These are phyloP conservation scores for Tubosaeta sp. DNA, from an alignment of 768 basidiomycete genomes.

Conservation along the genomic window DNA sequence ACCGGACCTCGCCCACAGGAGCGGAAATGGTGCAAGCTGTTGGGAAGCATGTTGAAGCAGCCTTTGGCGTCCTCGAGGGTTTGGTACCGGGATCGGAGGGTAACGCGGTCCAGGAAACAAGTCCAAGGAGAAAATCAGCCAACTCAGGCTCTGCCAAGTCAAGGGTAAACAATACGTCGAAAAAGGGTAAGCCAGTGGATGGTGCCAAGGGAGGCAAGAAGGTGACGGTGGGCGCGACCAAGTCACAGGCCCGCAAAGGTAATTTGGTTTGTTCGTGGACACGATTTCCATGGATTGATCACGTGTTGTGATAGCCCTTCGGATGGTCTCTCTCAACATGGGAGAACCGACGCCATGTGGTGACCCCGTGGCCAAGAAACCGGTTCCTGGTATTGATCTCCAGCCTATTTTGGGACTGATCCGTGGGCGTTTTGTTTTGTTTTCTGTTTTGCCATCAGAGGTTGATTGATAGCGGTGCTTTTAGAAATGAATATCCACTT, in stretches of 20 bases:
- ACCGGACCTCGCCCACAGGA: slow-evolving; percentile 43
- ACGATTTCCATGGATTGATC: not conserved
- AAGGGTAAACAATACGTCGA: slow-evolving; percentile 14
- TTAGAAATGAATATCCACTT: slow-evolving; percentile 56
- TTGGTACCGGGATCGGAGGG: slow-evolving; percentile 26
- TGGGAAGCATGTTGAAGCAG: slow-evolving; percentile 49
- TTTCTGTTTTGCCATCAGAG: not conserved
- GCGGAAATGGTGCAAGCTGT: slow-evolving; percentile 42
- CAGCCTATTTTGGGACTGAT: slow-evolving; percentile 43
- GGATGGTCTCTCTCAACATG: slow-evolving; percentile 18
- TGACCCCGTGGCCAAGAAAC: slow-evolving; percentile 1
- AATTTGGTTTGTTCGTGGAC: not conserved
- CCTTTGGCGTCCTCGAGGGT: slow-evolving; percentile 44
- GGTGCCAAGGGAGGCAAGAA: slow-evolving; percentile 3
- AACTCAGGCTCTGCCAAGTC: slow-evolving; percentile 8
- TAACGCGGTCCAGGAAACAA: slow-evolving; percentile 13
- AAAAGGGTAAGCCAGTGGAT: slow-evolving; percentile 36
- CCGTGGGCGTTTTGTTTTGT: slow-evolving; percentile 38
- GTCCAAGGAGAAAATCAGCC: slow-evolving; percentile 18
- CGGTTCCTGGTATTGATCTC: slow-evolving; percentile 19
- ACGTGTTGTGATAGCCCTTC: slow-evolving; percentile 5
- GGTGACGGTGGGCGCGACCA: slow-evolving; percentile 32
- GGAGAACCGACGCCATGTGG: slow-evolving; percentile 1
- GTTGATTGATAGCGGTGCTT: not conserved
- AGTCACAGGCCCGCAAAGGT: slow-evolving; percentile 44